Base-by-base conservation (phyloP, 305 asterid species). In the Fraxinus ornus region DNA sequence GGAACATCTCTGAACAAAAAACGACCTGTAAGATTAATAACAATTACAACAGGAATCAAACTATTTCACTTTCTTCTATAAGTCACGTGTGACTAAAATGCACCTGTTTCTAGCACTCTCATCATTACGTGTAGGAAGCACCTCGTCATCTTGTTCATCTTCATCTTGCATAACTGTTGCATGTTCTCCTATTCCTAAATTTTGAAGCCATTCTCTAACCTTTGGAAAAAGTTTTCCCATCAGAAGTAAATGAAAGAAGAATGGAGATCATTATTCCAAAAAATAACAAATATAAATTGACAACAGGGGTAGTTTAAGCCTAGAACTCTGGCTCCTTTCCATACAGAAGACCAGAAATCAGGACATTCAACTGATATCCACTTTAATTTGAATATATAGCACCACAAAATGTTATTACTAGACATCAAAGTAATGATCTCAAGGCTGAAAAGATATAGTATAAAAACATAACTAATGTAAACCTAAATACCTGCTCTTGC, bases 131-230 rank as follows among this genome's bases (percentile, higher is more conserved):
- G 89, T 15, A 78, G 92, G 94, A 84, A 90, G 81, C 86, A 87
- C 90, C 83, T 94, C 98, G 75, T 94, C 97, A 87, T 93, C 99
- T 39, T 89, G 93, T 47, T 93, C 98, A 78, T 96, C 98, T 81
- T 94, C 98, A 79, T 92, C 97, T 82, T 91, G 98, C 85, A 91
- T 85, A 77, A 89, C 90, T 70, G 95, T 57, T 76, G 93, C 86
- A 78, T 92, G 95, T 79, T 96, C 99, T 77, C 94, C 97, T 85
- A 94, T 85, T 90, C 98, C 99, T 83, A 96, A 80, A 88, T 96
- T 91, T 90, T 93, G 99, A 86, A 96, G 97, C 99, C 99, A 96
- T 78, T 94, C 99, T 89, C 79, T 93, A 80, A 96, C 98, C 99
- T 96, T 88, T 72, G 44, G 83, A 81, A 86, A 80, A 64, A 66